Evolutionary conservation across 2,329 filamentous ascomycete genomes (phyloP), one percentile per base, ranked within the genome.

Genomic region (Pseudogymnoascus sp.): DNA sequence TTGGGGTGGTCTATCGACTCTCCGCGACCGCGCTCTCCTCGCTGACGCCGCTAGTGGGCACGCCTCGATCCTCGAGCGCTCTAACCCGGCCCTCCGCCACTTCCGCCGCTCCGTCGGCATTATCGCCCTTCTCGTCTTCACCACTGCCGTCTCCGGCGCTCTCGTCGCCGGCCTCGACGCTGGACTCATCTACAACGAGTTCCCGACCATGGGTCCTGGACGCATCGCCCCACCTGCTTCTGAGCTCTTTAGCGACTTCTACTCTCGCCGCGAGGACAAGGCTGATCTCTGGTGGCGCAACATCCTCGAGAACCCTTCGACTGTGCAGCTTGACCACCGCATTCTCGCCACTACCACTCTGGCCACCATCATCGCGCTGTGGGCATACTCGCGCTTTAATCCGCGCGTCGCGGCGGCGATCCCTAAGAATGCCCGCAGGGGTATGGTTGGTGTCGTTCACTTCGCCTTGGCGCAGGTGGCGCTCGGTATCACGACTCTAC

Each of bases 111-210:
- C 86, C 18, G 87, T 91, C 21, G 82, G 85, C 5, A 88, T 82
- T 2, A 81, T 97, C 25, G 84, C 88, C 7, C 79, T 82, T 3
- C 84, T 99, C 25, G 87, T 96, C 69, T 97, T 96, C 77, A 81
- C 84, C 36, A 99, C 95, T 3, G 92, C 90, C 72, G 90, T 99
- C 84, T 97, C 95, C 3, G 95, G 93, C 62, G 93, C 88, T 4
- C 84, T 99, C 2, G 95, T 99, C 34, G 95, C 95, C 5, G 95
- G 95, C 34, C 87, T 99, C 12, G 95, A 99, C 73, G 95, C 95
- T 7, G 95, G 95, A 7, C 82, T 99, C 63, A 97, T 99, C 77
- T 99, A 99, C 81, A 99, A 99, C 75, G 92, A 99, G 76, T 97
- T 99, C 75, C 95, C 95, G 5, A 90, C 84, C 77, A 99, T 99